Evolutionary conservation across 1,284 basidiomycete genomes (phyloP), one percentile per base, ranked within the genome.

Genomic region (Chalciporus sp.): DNA sequence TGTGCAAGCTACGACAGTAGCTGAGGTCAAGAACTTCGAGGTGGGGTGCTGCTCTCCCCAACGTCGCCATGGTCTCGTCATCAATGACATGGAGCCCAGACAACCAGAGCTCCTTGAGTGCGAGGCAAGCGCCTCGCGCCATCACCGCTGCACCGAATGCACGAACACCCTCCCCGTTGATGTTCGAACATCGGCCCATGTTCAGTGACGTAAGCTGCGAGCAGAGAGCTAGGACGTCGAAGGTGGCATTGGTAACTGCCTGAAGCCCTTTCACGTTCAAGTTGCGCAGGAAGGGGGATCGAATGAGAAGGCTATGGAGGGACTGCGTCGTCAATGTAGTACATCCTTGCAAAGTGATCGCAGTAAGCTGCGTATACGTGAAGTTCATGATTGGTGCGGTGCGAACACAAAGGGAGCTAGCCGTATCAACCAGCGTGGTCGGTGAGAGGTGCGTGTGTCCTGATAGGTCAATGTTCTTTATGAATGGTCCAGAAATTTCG

Each of bases 11-110:
- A 27, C 76, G 76, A 49, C 83, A 81, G 61, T 89, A 86, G 69
- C 85, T 90, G 48, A 95, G 72, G 68, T 96, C 93, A 9, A 97
- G 76, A n/a, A 90, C 80, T 67, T 92, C 86, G 11, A 96, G 78
- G 59, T 78, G 73, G n/a, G 88, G 88, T 1, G 87, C 79, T 4
- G 80, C 84, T 57, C 73, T 78, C 1, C 85, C 90, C 37, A 92
- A 74, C 11, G 72, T 71, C 17, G 71, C 66, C 76, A 96, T 79
- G 56, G 83, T 79, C 7, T 74, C 72, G 60, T 86, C 83, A 12
- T 81, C 76, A 46, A 87, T 71, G 44, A 81, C 74, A 61, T 78
- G 79, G 47, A 95, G 67, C 0, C 88, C 90, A 6, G 80, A 84
- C 9, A 93, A 61, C 29, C 83, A 76, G 17, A 95, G 77, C 27